A percentile compares a stretch with the other conserved stretches of the same genome.
Evolutionary conservation across 2,329 filamentous ascomycete genomes (phyloP).

Genomic region (Ceratocystis variospora): DNA sequence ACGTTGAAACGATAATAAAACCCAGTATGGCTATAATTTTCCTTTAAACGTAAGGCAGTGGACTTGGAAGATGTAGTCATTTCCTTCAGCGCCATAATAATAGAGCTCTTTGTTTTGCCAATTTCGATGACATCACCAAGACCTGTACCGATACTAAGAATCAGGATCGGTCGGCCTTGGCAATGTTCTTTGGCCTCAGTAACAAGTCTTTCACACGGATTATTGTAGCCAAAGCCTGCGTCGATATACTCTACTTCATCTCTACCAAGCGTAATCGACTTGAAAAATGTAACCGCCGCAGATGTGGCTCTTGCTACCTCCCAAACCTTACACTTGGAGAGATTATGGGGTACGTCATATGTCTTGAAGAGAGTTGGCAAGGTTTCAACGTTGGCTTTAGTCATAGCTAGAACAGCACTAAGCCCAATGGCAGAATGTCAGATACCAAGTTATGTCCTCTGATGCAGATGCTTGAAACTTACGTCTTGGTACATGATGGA

Average conservation of each 20-base stretch:
- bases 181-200: conserved; percentile 23
- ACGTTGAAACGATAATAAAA: conserved; percentile 24
- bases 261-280: conserved; percentile 23
- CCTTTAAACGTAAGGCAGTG: conserved; percentile 6
- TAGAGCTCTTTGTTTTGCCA: conserved; percentile 11
- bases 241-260: conserved; percentile 25
- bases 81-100: neutral
- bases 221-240: conserved; percentile 26
- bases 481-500: neutral
- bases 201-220: conserved; percentile 25
- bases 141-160: conserved; percentile 25
- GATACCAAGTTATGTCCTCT: neutral
- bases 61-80: neutral
- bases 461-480: neutral
- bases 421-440: neutral
- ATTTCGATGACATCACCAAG: conserved; percentile 21
- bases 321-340: conserved; percentile 24
- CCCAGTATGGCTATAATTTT: conserved; percentile 19
- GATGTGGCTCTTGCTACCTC: conserved; percentile 25
- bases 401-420: neutral
- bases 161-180: conserved; percentile 18
- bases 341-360: conserved; percentile 21
- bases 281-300: conserved; percentile 25
- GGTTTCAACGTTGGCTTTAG: conserved; percentile 15
- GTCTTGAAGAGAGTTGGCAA: conserved; percentile 23